phyloP scores from a whole-genome alignment of 345 rosid species.

The Arabis alpina region DNA sequence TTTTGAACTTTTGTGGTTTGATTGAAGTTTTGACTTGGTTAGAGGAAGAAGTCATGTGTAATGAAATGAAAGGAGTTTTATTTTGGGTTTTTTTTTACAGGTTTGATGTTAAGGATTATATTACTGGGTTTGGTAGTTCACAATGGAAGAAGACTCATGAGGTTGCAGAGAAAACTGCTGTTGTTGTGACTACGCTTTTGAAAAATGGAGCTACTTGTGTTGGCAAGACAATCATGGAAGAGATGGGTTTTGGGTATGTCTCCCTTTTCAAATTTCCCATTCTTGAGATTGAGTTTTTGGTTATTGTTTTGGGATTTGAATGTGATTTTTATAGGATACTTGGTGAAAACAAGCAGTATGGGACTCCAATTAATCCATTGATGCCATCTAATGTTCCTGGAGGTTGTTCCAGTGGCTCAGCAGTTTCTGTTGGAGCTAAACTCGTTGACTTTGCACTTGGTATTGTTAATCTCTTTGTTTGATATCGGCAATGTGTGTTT shows the following conservation, averaged over 20 bases:
- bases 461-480: constrained; percentile 34
- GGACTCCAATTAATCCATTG: constrained; percentile 75
- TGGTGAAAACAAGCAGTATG: constrained; percentile 88
- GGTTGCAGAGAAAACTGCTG: constrained; percentile 70
- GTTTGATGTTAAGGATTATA: constrained; percentile 75
- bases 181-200: constrained; percentile 67
- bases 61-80: not conserved
- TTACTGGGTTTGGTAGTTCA: constrained; percentile 86
- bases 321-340: constrained; percentile 52
- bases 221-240: constrained; percentile 86
- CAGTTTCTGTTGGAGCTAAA: constrained; percentile 85
- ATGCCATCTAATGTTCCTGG: constrained; percentile 76
- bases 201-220: constrained; percentile 90
- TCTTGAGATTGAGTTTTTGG: not conserved
- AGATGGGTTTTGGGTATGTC: constrained; percentile 76
- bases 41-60: constrained; percentile 2
- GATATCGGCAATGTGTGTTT: not conserved
- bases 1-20: not conserved
- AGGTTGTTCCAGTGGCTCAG: constrained; percentile 97
- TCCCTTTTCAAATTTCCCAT: not conserved
- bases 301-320: constrained; percentile 6
- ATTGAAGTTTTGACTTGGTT: constrained; percentile 16
- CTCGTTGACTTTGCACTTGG: constrained; percentile 92
- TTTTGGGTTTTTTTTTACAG: constrained; percentile 45
- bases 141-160: constrained; percentile 83